Conservation (phyloP, 495 filamentous ascomycete species). For the Ascodesmis nigricans region DNA sequence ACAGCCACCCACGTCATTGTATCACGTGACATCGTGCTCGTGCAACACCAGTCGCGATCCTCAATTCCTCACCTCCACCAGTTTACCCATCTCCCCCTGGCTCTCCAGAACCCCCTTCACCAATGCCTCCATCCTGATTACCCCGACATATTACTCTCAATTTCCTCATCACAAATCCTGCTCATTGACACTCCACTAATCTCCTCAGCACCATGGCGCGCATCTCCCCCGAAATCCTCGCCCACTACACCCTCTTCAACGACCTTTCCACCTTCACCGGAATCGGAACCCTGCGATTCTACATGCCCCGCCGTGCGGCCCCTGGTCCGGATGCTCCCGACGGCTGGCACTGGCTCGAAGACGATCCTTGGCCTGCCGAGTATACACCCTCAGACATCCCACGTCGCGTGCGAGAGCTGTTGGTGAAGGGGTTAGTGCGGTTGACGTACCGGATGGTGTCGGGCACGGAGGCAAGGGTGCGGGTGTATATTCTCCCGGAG, state of each 20-base stretch:
- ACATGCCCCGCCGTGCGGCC: constrained; percentile 12
- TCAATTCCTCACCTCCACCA: too few relatives aligned
- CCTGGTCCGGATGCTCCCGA: constrained; percentile 14
- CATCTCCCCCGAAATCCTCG: constrained; percentile 3
- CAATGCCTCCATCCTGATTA: too few relatives aligned
- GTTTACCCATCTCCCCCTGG: too few relatives aligned
- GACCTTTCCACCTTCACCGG: constrained; percentile 13
- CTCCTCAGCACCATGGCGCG: not conserved
- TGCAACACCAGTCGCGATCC: too few relatives aligned
- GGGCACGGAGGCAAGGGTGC: constrained; percentile 21
- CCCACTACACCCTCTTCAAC: constrained; percentile 11
- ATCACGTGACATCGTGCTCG: too few relatives aligned
- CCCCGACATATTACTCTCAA: too few relatives aligned
- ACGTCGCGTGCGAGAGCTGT: constrained; percentile 7
- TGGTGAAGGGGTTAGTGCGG: constrained; percentile 8
- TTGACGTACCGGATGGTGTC: constrained; percentile 16
- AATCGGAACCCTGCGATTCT: constrained; percentile 12
- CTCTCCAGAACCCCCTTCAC: too few relatives aligned
- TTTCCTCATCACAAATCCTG: too few relatives aligned
- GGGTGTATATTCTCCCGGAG: constrained; percentile 45
- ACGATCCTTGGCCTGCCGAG: too few relatives aligned
- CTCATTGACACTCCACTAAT: too few relatives aligned
- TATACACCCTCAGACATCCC: constrained; percentile 1
- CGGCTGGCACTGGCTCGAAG: constrained; percentile 18
- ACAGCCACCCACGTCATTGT: too few relatives aligned